phyloP scores from a whole-genome alignment of 306 rosid genomes.

The Castanopsis chinensis region DNA sequence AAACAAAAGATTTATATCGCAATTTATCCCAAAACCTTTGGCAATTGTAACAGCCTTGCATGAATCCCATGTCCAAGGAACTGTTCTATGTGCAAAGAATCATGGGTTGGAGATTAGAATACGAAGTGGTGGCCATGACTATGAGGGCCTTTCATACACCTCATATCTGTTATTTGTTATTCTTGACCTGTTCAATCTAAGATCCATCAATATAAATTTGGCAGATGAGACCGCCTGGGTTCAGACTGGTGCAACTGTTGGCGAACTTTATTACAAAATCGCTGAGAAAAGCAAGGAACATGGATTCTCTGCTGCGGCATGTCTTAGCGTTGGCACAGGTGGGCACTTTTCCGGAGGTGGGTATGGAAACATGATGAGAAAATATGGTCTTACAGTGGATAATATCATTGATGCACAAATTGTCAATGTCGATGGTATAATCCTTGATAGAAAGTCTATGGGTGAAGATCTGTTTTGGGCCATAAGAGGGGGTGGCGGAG shows the following conservation, averaged over 20 bases:
- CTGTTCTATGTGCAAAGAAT: constrained; percentile 19
- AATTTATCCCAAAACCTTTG: constrained; percentile 30
- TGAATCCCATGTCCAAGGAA: constrained; percentile 21
- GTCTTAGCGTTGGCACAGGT: constrained; percentile 27
- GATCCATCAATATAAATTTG: constrained; percentile 18
- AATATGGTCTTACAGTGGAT: constrained; percentile 34
- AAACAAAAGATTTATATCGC: constrained; percentile 22
- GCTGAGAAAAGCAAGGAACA: constrained; percentile 15
- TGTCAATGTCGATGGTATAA: constrained; percentile 19
- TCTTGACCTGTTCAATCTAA: constrained; percentile 37
- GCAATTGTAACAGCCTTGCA: constrained; percentile 15
- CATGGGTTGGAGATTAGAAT: constrained; percentile 22
- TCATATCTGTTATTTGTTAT: constrained; percentile 22
- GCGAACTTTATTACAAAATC: constrained; percentile 35
- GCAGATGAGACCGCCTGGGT: constrained; percentile 25
- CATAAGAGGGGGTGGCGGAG: constrained; percentile 39
- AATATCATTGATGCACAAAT: constrained; percentile 30
- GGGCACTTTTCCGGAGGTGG: constrained; percentile 44
- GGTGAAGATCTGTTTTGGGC: constrained; percentile 52
- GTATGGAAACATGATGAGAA: constrained; percentile 35
- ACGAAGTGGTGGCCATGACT: constrained; percentile 47
- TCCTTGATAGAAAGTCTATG: constrained; percentile 32
- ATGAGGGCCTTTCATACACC: constrained; percentile 29
- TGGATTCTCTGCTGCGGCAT: constrained; percentile 32
- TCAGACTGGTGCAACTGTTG: constrained; percentile 35